phyloP scores from a whole-genome alignment of 2,329 filamentous ascomycete genomes.

The Colletotrichum tamarilloi region DNA sequence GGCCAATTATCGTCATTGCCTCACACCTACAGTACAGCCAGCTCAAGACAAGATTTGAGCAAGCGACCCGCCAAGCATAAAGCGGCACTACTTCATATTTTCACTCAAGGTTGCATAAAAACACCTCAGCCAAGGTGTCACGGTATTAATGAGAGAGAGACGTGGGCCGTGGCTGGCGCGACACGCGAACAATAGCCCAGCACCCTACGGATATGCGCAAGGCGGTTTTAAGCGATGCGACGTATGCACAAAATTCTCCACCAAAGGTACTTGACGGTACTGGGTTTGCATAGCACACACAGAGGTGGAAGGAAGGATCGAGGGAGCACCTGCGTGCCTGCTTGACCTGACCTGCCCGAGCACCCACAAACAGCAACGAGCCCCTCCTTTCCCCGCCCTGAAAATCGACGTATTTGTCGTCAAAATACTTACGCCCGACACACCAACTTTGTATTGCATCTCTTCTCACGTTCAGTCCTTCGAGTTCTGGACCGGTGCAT shows the following conservation, averaged over 20 bases:
- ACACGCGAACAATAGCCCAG: conserved; percentile 6
- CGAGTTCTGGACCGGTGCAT: conserved; percentile 34
- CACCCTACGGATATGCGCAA: not conserved
- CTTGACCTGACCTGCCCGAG: conserved; percentile 34
- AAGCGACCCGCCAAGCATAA: not conserved
- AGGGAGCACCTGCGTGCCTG: conserved; percentile 4
- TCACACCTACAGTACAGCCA: not conserved
- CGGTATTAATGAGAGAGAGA: too few relatives aligned
- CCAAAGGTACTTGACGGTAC: not conserved
- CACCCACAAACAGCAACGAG: conserved; percentile 34
- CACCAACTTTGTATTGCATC: conserved; percentile 34
- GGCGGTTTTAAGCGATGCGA: conserved; percentile 3
- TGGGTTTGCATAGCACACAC: not conserved
- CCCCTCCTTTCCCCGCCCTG: conserved; percentile 37
- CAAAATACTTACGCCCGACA: conserved; percentile 33
- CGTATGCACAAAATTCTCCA: conserved; percentile 10
- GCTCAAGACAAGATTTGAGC: not conserved
- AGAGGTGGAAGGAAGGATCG: too few relatives aligned
- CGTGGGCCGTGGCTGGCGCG: not conserved
- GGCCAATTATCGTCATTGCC: not conserved
- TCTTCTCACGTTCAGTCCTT: conserved; percentile 23
- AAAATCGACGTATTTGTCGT: conserved; percentile 37
- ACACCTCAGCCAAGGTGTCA: too few relatives aligned
- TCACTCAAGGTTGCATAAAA: not conserved
- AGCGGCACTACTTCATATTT: not conserved